These are phyloP conservation scores for Hibiscus syriacus DNA, from an alignment of 345 rosid genomes.

Conservation along the genomic window DNA sequence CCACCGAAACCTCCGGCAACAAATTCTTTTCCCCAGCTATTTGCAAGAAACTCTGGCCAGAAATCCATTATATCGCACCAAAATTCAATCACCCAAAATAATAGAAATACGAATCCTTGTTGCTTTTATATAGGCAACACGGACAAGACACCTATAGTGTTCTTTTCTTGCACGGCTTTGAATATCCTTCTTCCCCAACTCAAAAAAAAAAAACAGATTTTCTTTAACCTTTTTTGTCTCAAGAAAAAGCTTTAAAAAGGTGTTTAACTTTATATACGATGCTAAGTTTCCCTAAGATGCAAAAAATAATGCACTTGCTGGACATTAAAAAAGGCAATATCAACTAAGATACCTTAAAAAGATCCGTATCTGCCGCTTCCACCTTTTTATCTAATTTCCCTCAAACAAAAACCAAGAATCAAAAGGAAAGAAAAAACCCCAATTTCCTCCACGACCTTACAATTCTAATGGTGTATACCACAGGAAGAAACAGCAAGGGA, in stretches of 20 bases:
- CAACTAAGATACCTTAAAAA: neutral
- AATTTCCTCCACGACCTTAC: too few relatives aligned
- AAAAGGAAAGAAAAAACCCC: too few relatives aligned
- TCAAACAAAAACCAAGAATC: too few relatives aligned
- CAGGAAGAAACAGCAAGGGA: too few relatives aligned
- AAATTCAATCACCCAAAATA: slow-evolving; percentile 9
- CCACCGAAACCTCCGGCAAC: slow-evolving; percentile 97
- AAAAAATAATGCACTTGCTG: neutral
- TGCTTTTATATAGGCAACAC: neutral
- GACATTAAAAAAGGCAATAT: neutral
- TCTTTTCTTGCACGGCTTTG: slow-evolving; percentile 11
- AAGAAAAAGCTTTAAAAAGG: neutral
- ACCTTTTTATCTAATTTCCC: too few relatives aligned
- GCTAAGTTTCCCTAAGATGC: neutral
- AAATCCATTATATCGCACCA: slow-evolving; percentile 54
- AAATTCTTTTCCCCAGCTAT: slow-evolving; percentile 75
- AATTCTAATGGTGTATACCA: too few relatives aligned
- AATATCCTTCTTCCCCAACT: neutral
- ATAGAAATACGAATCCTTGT: neutral
- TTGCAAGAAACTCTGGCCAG: slow-evolving; percentile 90
- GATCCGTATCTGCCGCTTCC: neutral
- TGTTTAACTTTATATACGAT: neutral
- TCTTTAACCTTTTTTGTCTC: neutral
- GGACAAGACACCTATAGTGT: slow-evolving; percentile 2
- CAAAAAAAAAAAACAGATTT: neutral